These are phyloP conservation scores for Ilyonectria mors-panacis DNA, from an alignment of 2,329 filamentous ascomycete species.

Conservation along the genomic window DNA sequence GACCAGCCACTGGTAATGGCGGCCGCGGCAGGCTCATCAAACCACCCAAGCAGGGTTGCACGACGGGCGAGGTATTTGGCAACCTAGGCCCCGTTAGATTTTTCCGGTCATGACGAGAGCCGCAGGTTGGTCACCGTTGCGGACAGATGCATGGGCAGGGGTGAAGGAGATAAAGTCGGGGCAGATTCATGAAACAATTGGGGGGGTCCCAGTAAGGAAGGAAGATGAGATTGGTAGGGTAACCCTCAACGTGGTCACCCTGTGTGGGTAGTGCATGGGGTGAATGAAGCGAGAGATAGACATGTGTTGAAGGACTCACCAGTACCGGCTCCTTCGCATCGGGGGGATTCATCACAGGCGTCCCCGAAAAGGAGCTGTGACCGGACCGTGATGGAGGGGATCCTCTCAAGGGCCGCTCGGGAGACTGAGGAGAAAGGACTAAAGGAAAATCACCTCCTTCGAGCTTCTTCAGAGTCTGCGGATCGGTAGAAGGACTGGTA, in stretches of 20 bases:
- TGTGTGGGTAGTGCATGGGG: neutral
- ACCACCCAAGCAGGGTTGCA: conserved; percentile 47
- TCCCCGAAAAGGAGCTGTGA: conserved; percentile 42
- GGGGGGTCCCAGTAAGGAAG: neutral
- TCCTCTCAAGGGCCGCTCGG: conserved; percentile 25
- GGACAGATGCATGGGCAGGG: neutral
- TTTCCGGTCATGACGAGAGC: neutral
- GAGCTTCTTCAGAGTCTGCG: conserved; percentile 37
- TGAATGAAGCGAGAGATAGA: neutral
- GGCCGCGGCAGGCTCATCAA: conserved; percentile 42
- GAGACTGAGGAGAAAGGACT: neutral
- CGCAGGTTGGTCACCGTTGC: neutral
- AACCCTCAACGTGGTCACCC: conserved; percentile 17
- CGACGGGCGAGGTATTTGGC: conserved; percentile 47
- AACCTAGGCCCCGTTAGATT: conserved; percentile 35
- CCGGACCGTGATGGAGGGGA: conserved; percentile 35
- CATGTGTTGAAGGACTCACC: conserved; percentile 31
- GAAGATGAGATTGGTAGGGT: neutral
- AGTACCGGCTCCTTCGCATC: conserved; percentile 37
- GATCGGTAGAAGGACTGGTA: conserved; percentile 37
- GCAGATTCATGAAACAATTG: neutral
- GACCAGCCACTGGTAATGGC: conserved; percentile 46
- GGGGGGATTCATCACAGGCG: conserved; percentile 39
- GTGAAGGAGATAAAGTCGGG: neutral
- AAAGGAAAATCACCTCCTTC: conserved; percentile 33